phyloP scores from a whole-genome alignment of 331 rosid species.

The Quercus tomentella region DNA sequence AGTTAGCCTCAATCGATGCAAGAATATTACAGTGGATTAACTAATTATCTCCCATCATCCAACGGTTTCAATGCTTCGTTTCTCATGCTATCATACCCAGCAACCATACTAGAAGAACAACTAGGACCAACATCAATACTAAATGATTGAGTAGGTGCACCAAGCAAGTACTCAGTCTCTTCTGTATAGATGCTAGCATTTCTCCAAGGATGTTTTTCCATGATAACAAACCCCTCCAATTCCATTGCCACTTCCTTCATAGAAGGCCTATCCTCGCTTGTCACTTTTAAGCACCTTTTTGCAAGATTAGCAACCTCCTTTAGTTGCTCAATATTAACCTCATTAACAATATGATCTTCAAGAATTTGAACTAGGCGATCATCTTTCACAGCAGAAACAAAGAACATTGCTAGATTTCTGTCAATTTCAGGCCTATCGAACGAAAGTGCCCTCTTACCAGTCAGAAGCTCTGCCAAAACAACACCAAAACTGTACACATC shows the following conservation, averaged over 20 bases:
- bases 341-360: background rate
- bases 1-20: background rate
- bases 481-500: background rate
- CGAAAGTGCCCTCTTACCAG: background rate
- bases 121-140: background rate
- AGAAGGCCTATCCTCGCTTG: background rate
- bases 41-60: conserved; percentile 21
- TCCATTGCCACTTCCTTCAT: background rate
- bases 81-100: background rate
- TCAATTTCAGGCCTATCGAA: background rate
- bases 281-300: background rate
- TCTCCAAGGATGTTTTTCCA: background rate
- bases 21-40: background rate
- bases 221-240: background rate
- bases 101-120: background rate
- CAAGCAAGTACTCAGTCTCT: conserved; percentile 7
- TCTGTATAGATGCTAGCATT: background rate
- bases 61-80: background rate
- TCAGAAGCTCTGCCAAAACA: background rate
- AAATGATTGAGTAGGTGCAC: background rate
- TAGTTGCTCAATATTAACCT: background rate
- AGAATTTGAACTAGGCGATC: background rate
- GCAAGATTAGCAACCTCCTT: background rate
- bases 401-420: background rate
- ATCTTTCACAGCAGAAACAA: background rate